Percentiles rank a stretch among this genome's conserved stretches.
Evolutionary conservation across 139 green algal genomes (phyloP).

Genomic region (Eudorina sp.): DNA sequence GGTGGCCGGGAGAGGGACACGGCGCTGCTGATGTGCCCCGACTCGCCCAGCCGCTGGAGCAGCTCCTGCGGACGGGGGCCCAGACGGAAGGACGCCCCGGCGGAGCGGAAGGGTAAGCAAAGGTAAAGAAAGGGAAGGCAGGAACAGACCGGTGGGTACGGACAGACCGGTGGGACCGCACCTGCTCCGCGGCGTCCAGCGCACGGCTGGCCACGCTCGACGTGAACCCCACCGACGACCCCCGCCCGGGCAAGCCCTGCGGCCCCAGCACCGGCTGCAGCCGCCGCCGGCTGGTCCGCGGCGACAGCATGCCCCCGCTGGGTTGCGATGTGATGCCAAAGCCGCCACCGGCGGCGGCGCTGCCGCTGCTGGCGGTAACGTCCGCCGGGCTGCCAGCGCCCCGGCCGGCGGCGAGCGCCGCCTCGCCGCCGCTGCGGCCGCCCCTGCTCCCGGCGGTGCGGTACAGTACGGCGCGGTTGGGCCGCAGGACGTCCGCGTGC

Average conservation of each 20-base stretch:
- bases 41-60: not conserved
- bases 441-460: not conserved
- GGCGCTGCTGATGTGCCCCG: not conserved
- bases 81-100: no score
- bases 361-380: no score
- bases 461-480: not conserved
- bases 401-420: not conserved
- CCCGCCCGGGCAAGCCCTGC: not conserved
- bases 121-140: no score
- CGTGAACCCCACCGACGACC: no score
- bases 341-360: not conserved
- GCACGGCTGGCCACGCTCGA: not conserved
- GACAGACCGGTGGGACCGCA: no score
- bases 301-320: not conserved
- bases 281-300: not conserved
- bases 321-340: no score
- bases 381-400: no score
- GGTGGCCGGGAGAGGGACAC: not conserved
- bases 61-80: conserved; percentile 3
- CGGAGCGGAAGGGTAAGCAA: no score
- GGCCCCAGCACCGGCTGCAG: not conserved
- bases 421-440: not conserved
- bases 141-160: no score
- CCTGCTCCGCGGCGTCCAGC: not conserved
- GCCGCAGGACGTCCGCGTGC: conserved; percentile 1